These are phyloP conservation scores for Dothistroma pini DNA, from an alignment of 2,329 filamentous ascomycete genomes.

Conservation along the genomic window DNA sequence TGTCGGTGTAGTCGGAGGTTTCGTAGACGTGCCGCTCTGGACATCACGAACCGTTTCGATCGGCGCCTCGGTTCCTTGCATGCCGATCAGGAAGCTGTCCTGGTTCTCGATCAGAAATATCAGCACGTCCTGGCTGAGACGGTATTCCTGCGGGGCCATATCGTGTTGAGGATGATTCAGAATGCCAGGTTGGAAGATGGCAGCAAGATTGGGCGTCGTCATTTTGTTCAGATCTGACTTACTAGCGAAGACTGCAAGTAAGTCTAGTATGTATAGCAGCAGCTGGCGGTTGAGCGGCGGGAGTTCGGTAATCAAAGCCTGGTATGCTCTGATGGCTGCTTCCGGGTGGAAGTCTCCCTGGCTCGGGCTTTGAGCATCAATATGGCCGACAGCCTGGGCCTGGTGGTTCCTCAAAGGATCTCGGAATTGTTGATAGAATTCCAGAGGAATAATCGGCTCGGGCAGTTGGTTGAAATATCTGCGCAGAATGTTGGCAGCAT, in stretches of 20 bases:
- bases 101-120: conserved; percentile 99
- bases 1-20: conserved; percentile 43
- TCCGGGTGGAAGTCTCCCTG: conserved; percentile 70
- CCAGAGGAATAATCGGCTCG: conserved; percentile 91
- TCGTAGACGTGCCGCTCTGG: conserved; percentile 63
- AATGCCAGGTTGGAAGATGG: conserved; percentile 96
- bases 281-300: conserved; percentile 91
- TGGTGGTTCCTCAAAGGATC: conserved; percentile 71
- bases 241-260: conserved; percentile 93
- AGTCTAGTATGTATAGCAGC: conserved; percentile 89
- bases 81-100: conserved; percentile 95
- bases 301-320: conserved; percentile 85
- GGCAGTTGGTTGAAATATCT: conserved; percentile 95
- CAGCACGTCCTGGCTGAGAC: conserved; percentile 91
- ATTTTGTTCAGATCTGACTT: conserved; percentile 97
- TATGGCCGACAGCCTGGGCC: conserved; percentile 65
- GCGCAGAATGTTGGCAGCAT: conserved; percentile 93
- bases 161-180: conserved; percentile 91
- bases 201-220: conserved; percentile 89
- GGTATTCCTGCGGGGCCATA: conserved; percentile 92
- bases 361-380: conserved; percentile 61
- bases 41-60: conserved; percentile 66
- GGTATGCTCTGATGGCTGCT: conserved; percentile 76
- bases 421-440: conserved; percentile 88
- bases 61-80: conserved; percentile 98